Percentiles rank a stretch among this genome's conserved stretches.
Evolutionary conservation across 2,329 filamentous ascomycete genomes (phyloP).

Genomic region (Zarea fungicola): DNA sequence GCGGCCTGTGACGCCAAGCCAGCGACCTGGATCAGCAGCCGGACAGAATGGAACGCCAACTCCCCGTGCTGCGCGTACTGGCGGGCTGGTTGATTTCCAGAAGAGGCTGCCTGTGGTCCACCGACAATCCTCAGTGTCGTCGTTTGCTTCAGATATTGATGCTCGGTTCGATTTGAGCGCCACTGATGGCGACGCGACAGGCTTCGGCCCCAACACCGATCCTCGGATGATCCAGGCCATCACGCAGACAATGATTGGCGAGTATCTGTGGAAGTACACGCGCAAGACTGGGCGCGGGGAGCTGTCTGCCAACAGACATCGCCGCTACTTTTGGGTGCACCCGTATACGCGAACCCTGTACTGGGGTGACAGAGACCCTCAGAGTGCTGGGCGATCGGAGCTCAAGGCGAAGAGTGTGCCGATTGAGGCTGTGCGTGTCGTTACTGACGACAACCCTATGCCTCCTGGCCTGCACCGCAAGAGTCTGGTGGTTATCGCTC

Average conservation of each 20-base stretch:
- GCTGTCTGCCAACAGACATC: constrained; percentile 83
- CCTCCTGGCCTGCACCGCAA: constrained; percentile 92
- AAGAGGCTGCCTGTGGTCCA: constrained; percentile 30
- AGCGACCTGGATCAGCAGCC: constrained; percentile 40
- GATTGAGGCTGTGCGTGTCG: constrained; percentile 87
- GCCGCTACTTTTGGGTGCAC: constrained; percentile 98
- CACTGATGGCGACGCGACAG: constrained; percentile 45
- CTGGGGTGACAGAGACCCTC: constrained; percentile 90
- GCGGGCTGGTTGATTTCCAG: constrained; percentile 46
- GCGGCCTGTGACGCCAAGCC: constrained; percentile 58
- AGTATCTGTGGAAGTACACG: constrained; percentile 99
- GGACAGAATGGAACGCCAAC: constrained; percentile 53
- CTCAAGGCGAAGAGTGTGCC: constrained; percentile 80
- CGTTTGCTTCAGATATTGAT: constrained; percentile 91
- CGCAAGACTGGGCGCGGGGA: constrained; percentile 86
- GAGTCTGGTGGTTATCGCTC: constrained; percentile 85
- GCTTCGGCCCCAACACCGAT: constrained; percentile 71
- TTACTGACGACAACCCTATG: constrained; percentile 91
- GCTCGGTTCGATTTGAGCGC: constrained; percentile 75
- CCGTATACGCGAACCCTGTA: constrained; percentile 95
- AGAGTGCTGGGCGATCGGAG: constrained; percentile 69
- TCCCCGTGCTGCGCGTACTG: constrained; percentile 44
- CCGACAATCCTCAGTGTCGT: constrained; percentile 79
- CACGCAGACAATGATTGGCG: constrained; percentile 98
- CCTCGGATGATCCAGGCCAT: constrained; percentile 99